phyloP scores from a whole-genome alignment of 495 filamentous ascomycete genomes.

The Penicillium manginii region DNA sequence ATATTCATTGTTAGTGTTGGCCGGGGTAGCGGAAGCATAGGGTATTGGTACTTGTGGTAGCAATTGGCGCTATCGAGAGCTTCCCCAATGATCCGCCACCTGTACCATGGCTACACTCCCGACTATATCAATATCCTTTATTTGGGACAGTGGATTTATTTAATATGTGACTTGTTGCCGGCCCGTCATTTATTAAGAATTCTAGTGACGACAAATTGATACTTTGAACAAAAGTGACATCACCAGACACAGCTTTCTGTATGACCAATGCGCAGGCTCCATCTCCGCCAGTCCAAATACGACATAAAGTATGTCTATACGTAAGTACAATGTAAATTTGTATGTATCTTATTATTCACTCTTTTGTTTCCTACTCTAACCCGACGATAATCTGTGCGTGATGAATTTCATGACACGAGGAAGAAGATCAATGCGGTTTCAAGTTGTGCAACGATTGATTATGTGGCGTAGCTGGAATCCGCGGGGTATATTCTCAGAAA shows the following conservation, averaged over 20 bases:
- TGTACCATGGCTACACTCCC: constrained; percentile 17
- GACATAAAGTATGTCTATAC: background rate
- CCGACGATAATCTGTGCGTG: no score
- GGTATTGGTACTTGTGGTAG: background rate
- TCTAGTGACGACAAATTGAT: background rate
- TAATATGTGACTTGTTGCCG: background rate
- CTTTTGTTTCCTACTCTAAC: no score
- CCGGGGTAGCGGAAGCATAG: background rate
- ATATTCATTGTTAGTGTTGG: background rate
- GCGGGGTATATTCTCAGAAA: background rate
- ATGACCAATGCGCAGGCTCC: background rate
- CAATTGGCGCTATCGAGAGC: constrained; percentile 6
- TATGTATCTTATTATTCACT: no score
- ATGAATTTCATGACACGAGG: no score
- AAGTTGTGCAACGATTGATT: background rate
- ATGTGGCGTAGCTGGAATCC: constrained; percentile 4
- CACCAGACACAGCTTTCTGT: background rate
- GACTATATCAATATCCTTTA: constrained; percentile 11
- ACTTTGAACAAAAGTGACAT: background rate
- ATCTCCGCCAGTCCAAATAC: background rate
- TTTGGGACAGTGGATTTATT: background rate
- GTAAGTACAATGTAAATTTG: no score
- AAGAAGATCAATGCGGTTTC: background rate
- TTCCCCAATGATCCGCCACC: constrained; percentile 13
- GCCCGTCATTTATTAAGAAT: background rate